phyloP scores from a whole-genome alignment of 371 early-diverging fungal genomes.

The Globomyces sp. region DNA sequence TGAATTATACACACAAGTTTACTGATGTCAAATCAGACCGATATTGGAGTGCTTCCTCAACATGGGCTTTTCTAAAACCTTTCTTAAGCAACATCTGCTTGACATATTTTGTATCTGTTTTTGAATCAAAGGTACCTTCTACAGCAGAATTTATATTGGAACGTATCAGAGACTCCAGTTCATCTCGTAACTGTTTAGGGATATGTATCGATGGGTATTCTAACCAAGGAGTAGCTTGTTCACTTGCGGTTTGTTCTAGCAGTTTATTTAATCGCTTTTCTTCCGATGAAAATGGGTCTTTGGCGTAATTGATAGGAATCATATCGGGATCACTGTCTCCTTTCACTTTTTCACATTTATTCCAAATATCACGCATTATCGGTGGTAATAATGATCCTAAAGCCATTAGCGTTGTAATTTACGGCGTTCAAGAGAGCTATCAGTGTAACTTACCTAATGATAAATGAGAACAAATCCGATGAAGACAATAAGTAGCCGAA shows the following conservation, averaged over 20 bases:
- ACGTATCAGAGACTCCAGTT: constrained; percentile 50
- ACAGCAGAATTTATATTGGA: constrained; percentile 1
- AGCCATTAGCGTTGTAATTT: no score
- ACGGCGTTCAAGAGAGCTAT: no score
- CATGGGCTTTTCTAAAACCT: constrained; percentile 75
- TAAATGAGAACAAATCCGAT: constrained; percentile 71
- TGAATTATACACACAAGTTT: no score
- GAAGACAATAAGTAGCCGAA: constrained; percentile 80
- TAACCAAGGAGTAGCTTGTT: constrained; percentile 55
- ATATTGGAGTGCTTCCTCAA: constrained; percentile 69
- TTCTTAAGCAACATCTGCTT: constrained; percentile 50
- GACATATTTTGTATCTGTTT: constrained; percentile 13
- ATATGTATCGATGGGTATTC: constrained; percentile 70
- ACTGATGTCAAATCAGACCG: constrained; percentile 44
- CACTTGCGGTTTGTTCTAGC: constrained; percentile 19
- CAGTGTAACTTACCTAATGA: constrained; percentile 57
- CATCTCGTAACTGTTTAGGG: constrained; percentile 66
- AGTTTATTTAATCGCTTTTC: constrained; percentile 41
- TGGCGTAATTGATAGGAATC: constrained; percentile 58
- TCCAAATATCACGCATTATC: constrained; percentile 70
- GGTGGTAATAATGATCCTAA: constrained; percentile 58
- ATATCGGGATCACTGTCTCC: constrained; percentile 19
- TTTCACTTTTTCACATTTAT: constrained; percentile 22
- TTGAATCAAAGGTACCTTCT: neutral
- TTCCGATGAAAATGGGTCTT: constrained; percentile 73